Percentiles rank a stretch among this genome's conserved stretches.
Conservation (phyloP, 345 rosid genomes). For the Eucalyptus pauciflora region DNA sequence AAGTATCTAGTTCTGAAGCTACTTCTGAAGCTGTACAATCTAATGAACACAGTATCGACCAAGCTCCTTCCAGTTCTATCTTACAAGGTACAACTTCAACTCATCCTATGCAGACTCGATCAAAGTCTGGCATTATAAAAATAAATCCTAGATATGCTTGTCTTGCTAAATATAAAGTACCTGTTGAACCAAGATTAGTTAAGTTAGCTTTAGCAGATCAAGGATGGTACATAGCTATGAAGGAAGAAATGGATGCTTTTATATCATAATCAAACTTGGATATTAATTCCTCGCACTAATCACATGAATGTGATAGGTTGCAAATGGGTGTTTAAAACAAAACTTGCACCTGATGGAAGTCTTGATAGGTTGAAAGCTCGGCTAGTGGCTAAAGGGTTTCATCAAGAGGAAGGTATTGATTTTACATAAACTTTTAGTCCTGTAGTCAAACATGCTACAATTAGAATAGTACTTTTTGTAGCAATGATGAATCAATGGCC, state of each 20-base stretch:
- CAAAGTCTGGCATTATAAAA: not conserved
- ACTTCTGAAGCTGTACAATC: too few species aligned
- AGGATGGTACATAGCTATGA: too few species aligned
- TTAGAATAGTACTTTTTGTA: fast-evolving
- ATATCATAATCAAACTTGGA: fast-evolving
- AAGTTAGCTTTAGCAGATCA: too few species aligned
- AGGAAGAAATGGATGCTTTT: not conserved
- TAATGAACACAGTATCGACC: too few species aligned
- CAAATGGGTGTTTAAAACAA: not conserved
- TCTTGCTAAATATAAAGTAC: not conserved
- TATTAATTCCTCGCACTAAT: not conserved
- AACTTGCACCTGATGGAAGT: not conserved
- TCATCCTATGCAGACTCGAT: not conserved
- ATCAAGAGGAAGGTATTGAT: not conserved
- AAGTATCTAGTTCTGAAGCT: too few species aligned
- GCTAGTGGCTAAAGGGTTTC: not conserved
- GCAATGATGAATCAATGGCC: not conserved
- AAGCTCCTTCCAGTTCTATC: not conserved
- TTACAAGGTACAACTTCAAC: too few species aligned
- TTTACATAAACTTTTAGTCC: not conserved
- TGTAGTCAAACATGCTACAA: not conserved
- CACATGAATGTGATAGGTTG: not conserved
- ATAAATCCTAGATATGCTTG: not conserved
- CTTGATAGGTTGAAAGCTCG: not conserved
- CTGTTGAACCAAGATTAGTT: fast-evolving